Evolutionary conservation across 2,329 filamentous ascomycete genomes (phyloP), one percentile per base, ranked within the genome.

Genomic region (Cephalotrichum gorgonifer): DNA sequence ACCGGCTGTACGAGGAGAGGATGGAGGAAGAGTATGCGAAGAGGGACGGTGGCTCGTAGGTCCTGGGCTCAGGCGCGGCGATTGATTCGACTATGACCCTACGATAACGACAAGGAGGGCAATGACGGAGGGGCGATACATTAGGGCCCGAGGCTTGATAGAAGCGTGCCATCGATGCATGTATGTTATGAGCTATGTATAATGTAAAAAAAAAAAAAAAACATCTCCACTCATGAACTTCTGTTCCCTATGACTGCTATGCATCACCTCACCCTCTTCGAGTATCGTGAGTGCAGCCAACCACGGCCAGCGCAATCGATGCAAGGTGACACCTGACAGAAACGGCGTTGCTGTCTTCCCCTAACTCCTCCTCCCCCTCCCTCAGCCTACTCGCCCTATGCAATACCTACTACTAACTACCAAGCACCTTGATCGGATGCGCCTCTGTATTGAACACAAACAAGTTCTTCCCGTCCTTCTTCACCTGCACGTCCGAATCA

Each of bases 11-110:
- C 47, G 72, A 76, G 52, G 73, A 76, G 60, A 60, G 64, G 4
- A 76, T 77, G 58, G 74, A 77, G 64, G 74, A 77, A 41, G 73
- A 76, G 60, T 77, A 76, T 53, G 74, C 73, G 42, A 77, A 75
- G 66, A 61, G 73, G 33, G 74, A 76, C 47, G 74, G 74, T 6
- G 74, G 74, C 26, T 66, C 71, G 15, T 76, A 51, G 52, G 17
- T 14, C 25, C n/a, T 14, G n/a, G 14, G 11, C n/a, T n/a, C 20
- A 38, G 33, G 33, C 6, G 6, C 33, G 4, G n/a, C n/a, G n/a
- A 4, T 8, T 38, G 14, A 38, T n/a, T 6, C n/a, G 33, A 38
- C 20, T 38, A 38, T 38, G 14, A 38, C 11, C n/a, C n/a, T n/a
- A n/a, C n/a, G n/a, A n/a, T n/a, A n/a, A n/a, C n/a, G n/a, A n/a